Percentiles rank a stretch among this genome's conserved stretches.
Evolutionary conservation across 139 green algal genomes (phyloP).

Genomic region (Bryopsis sp.): DNA sequence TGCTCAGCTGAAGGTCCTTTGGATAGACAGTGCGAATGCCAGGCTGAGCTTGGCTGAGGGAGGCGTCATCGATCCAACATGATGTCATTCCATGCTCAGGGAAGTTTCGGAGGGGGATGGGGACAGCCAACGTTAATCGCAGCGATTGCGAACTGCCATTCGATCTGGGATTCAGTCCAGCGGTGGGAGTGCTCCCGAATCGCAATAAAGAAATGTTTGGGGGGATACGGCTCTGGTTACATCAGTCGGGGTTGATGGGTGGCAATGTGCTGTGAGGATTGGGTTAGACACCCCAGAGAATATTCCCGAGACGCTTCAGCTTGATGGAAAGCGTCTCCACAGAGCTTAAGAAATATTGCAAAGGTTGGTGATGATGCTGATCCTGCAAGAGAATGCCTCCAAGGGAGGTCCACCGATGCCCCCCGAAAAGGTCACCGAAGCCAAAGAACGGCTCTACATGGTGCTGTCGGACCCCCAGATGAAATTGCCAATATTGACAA

Average conservation of each 20-base stretch:
- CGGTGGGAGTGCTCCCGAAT: too few species aligned
- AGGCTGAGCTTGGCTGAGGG: too few species aligned
- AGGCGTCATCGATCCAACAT: too few species aligned
- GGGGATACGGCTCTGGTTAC: too few species aligned
- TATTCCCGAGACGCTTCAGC: conserved; percentile 49
- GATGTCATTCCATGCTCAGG: too few species aligned
- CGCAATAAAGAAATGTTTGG: too few species aligned
- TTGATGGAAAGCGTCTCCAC: conserved; percentile 49
- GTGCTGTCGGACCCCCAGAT: conserved; percentile 52
- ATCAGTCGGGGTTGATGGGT: conserved; percentile 22
- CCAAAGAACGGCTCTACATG: conserved; percentile 39
- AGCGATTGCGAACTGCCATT: conserved; percentile 38
- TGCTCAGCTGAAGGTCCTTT: conserved; percentile 62
- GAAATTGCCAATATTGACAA: conserved; percentile 42
- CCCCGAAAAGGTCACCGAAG: conserved; percentile 16
- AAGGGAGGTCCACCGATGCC: conserved; percentile 16
- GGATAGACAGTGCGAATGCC: conserved; percentile 69
- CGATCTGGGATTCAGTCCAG: conserved; percentile 25
- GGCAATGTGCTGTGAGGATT: conserved; percentile 45
- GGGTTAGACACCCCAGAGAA: conserved; percentile 46
- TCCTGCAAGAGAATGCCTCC: conserved; percentile 31
- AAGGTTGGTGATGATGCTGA: conserved; percentile 54
- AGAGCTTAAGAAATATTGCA: conserved; percentile 62
- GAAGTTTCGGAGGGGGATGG: conserved; percentile 29
- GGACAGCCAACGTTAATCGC: conserved; percentile 29